Evolutionary conservation across 371 early-diverging fungal species (phyloP), one percentile per base, ranked within the genome.

Genomic region (Cokeromyces recurvatus): DNA sequence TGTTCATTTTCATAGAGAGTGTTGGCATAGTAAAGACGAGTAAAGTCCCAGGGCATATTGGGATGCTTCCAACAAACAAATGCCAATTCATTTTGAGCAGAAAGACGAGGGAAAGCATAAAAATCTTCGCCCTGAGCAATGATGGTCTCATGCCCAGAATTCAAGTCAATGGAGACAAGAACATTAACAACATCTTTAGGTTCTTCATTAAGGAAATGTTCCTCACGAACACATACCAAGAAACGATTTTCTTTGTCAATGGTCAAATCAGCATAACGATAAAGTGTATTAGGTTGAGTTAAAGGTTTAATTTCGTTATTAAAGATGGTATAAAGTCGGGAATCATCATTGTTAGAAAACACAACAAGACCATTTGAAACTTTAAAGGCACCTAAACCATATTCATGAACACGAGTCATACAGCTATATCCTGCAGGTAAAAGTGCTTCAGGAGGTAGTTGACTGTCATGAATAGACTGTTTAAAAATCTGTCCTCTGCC

Each of bases 21-120:
- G 9, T 55, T 45, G 12, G 70, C 82, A 35, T 71, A 57, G 43
- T 70, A 66, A n/a, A 86, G 59, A 38, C 70, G 64, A 1, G 89
- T 85, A 41, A 64, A 77, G 48, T 87, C 86, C 89, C 89, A 89
- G 25, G 82, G 84, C 90, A 89, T 89, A 53, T 81, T 79, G 3
- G 86, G 85, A 32, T 87, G 86, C 38, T 72, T 55, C 88, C 89
- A 90, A 8, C 80, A 65, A 27, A 79, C 64, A 60, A 77, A 90
- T 3, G 78, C 78, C 38, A 89, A 46, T n/a, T 64, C 51, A 14
- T 45, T 48, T 29, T 66, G 50, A 15, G 17, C 61, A 44, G 70
- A 66, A 57, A 79, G 63, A 25, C 86, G 64, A 38, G 89, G 80
- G 23, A 64, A 35, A 0, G 82, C 48, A 48, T 86, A 87, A 59